These are phyloP conservation scores for Neospora caninum DNA, from an alignment of 169 alveolate species.

Conservation along the genomic window DNA sequence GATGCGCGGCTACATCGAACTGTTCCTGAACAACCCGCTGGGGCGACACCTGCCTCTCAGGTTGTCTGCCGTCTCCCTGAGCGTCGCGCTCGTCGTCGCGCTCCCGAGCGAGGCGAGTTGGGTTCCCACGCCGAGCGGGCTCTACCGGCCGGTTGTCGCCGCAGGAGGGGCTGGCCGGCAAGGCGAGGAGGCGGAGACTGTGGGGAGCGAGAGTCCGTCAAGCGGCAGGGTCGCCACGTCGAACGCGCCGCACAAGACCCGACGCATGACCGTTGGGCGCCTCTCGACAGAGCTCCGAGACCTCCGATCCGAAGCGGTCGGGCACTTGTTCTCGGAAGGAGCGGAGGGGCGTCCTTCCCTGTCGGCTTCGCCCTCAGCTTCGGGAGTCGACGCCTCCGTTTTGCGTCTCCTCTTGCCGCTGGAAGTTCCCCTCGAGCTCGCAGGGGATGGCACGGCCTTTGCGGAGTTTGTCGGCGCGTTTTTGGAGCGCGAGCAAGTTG, in stretches of 20 bases:
- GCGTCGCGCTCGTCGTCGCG: neutral
- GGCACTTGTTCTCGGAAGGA: neutral
- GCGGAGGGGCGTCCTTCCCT: neutral
- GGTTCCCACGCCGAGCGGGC: constrained; percentile 21
- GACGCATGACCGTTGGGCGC: neutral
- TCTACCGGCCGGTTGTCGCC: neutral
- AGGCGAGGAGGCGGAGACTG: neutral
- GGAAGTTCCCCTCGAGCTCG: neutral
- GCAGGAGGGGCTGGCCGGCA: too few species aligned
- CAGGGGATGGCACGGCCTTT: constrained; percentile 7
- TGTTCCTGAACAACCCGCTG: constrained; percentile 12
- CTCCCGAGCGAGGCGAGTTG: neutral
- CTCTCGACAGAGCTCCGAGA: neutral
- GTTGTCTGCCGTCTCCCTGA: neutral
- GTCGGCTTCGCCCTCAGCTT: neutral
- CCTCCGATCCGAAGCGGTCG: constrained; percentile 7
- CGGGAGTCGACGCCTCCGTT: neutral
- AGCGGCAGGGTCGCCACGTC: neutral
- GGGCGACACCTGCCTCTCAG: neutral
- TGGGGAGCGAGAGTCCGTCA: too few species aligned
- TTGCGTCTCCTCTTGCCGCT: neutral
- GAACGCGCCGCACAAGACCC: neutral
- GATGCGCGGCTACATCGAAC: neutral
- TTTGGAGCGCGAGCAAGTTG: neutral
- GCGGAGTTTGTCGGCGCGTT: constrained; percentile 1